Percentiles rank a stretch among this genome's conserved stretches.
These are phyloP conservation scores for Sutorius eximius DNA, from an alignment of 1,284 basidiomycete genomes.

Conservation along the genomic window DNA sequence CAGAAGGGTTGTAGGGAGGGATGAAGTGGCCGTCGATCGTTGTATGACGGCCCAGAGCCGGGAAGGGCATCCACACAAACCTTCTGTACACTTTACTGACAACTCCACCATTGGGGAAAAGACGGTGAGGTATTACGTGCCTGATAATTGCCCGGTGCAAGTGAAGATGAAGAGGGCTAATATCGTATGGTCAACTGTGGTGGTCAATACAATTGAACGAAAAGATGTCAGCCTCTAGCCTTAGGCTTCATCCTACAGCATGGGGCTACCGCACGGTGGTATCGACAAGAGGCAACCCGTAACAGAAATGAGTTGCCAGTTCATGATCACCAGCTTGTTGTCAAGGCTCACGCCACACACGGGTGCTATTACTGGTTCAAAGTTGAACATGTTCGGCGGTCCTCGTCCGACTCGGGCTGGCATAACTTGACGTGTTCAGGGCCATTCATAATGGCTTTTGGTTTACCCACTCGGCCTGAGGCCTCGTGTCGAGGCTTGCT, in stretches of 20 bases:
- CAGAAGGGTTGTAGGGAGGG: no score
- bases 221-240: neutral
- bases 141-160: neutral
- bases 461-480: neutral
- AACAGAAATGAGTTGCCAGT: neutral
- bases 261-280: neutral
- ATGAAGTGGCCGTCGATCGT: neutral
- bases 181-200: neutral
- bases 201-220: neutral
- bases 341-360: neutral
- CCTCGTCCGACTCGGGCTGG: slow-evolving; percentile 1
- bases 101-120: neutral
- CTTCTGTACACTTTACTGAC: neutral
- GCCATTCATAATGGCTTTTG: neutral
- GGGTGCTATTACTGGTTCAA: slow-evolving; percentile 11
- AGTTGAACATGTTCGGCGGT: slow-evolving; percentile 13
- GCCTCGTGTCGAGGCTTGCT: slow-evolving; percentile 1
- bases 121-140: no score
- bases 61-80: neutral
- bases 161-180: neutral
- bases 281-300: neutral
- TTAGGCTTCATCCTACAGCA: neutral
- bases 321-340: neutral
- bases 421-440: neutral
- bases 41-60: neutral